These are phyloP conservation scores for Aureobasidium lini DNA, from an alignment of 2,329 filamentous ascomycete species.

Conservation along the genomic window DNA sequence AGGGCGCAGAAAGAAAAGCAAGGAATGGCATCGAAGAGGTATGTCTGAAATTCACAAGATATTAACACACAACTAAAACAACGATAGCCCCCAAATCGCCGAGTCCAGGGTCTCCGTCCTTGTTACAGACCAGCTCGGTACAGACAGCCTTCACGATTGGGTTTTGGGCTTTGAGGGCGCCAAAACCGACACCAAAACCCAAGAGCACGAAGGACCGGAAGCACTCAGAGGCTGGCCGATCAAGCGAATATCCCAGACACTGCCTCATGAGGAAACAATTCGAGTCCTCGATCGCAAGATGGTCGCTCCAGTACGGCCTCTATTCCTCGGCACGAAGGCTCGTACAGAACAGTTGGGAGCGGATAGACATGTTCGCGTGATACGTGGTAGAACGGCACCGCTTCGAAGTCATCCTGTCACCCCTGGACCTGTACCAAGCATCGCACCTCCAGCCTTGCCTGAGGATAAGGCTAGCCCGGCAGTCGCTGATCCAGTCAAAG, in stretches of 20 bases:
- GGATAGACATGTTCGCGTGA: conserved; percentile 1
- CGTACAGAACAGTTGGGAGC: background rate
- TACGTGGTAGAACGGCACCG: conserved; percentile 8
- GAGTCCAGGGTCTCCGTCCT: conserved; percentile 28
- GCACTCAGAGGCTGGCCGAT: conserved; percentile 15
- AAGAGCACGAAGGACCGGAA: conserved; percentile 11
- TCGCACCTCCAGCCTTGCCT: conserved; percentile 15
- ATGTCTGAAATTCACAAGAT: background rate
- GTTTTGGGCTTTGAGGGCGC: conserved; percentile 18
- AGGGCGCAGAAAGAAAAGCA: background rate
- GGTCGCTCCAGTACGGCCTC: background rate
- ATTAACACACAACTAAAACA: background rate
- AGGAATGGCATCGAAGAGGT: background rate
- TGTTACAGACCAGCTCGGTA: conserved; percentile 25
- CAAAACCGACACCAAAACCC: background rate
- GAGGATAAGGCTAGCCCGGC: background rate
- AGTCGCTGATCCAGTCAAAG: background rate
- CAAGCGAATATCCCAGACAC: conserved; percentile 10
- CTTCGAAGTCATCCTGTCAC: conserved; percentile 11
- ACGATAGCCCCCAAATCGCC: conserved; percentile 21
- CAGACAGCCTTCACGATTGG: conserved; percentile 25
- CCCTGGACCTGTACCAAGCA: conserved; percentile 21
- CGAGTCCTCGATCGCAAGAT: conserved; percentile 12
- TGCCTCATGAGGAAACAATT: conserved; percentile 19
- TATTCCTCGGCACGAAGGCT: conserved; percentile 1